Evolutionary conservation across 208 protist species (phyloP).

Genomic region (Wallacemonas sp.): DNA sequence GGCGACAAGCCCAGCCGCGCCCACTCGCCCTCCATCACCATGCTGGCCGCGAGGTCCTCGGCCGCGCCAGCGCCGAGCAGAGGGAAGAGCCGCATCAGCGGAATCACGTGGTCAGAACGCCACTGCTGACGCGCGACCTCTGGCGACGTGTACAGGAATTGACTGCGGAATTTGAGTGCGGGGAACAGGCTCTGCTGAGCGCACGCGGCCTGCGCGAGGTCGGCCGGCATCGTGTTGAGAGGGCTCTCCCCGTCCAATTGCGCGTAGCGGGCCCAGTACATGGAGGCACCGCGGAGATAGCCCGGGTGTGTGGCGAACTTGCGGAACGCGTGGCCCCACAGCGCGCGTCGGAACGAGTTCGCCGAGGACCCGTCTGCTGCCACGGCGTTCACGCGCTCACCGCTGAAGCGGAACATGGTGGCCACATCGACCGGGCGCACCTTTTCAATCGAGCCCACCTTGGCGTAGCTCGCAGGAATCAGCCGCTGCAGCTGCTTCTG

Average conservation of each 20-base stretch:
- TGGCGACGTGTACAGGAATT: constrained; percentile 82
- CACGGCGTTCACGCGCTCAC: constrained; percentile 57
- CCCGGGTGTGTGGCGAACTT: constrained; percentile 77
- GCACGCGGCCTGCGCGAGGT: constrained; percentile 71
- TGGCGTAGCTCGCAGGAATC: constrained; percentile 69
- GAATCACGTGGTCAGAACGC: constrained; percentile 73
- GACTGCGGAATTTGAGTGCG: constrained; percentile 73
- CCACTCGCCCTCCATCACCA: constrained; percentile 86
- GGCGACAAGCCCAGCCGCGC: constrained; percentile 41
- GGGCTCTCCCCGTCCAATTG: constrained; percentile 51
- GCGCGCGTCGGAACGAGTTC: constrained; percentile 58
- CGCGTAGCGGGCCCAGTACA: constrained; percentile 83
- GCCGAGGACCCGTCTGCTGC: constrained; percentile 26
- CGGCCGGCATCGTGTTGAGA: constrained; percentile 58
- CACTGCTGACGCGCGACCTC: constrained; percentile 83
- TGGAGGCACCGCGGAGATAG: constrained; percentile 70
- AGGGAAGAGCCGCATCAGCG: constrained; percentile 83
- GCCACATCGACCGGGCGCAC: constrained; percentile 80
- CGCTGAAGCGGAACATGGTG: constrained; percentile 74
- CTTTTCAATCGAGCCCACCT: constrained; percentile 77
- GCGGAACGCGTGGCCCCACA: constrained; percentile 83
- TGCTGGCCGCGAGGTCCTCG: constrained; percentile 75
- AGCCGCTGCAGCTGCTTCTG: constrained; percentile 73
- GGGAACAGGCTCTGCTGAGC: constrained; percentile 78
- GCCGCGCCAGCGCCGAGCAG: constrained; percentile 62